Base-by-base conservation (phyloP, 805 yeast species). In the Saturnispora hagleri region DNA sequence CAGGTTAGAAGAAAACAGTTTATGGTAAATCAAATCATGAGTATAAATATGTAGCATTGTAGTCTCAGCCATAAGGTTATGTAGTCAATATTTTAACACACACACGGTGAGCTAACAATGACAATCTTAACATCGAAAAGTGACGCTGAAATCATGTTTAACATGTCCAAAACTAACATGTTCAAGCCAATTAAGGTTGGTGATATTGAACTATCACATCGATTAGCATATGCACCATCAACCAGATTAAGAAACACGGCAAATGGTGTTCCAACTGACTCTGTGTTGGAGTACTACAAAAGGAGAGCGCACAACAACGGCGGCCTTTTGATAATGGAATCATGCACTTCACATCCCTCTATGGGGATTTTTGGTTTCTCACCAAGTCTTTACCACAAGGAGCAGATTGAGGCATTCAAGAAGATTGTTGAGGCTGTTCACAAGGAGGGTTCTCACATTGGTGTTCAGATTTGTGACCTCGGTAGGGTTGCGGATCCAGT, bases 311-410 rank as follows among this genome's bases (percentile, higher is more conserved):
- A 65, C 44, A 65, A 65, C 45, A 73, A 75, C 10, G 86, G 86
- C n/a, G 73, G 84, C n/a, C 63, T 83, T 51, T 56, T 81, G 31
- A 73, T 80, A 55, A 66, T 82, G 9, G 88, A 82, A 60, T 86
- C 79, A 13, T 65, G 71, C 9, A 54, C 60, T 38, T 61, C 67
- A 5, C 60, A 72, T 6, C 59, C 59, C 5, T 26, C 61, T 49
- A 50, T 55, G 48, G 62, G 63, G 4, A 34, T 55, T 18, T 57
- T 51, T n/a, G 58, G 59, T n/a, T 33, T 47, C 26, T 51, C 48
- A 18, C 61, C 62, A 15, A 51, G 59, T 18, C 50, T 59, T 9
- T 28, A 66, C 17, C 71, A 66, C 28, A 72, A 73, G 5, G 64
- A 68, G 31, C 86, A 81, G 57, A 68, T 70, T 17, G 59, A 58